phyloP scores from a whole-genome alignment of 1,284 basidiomycete species.

The Stereum hirsutum region DNA sequence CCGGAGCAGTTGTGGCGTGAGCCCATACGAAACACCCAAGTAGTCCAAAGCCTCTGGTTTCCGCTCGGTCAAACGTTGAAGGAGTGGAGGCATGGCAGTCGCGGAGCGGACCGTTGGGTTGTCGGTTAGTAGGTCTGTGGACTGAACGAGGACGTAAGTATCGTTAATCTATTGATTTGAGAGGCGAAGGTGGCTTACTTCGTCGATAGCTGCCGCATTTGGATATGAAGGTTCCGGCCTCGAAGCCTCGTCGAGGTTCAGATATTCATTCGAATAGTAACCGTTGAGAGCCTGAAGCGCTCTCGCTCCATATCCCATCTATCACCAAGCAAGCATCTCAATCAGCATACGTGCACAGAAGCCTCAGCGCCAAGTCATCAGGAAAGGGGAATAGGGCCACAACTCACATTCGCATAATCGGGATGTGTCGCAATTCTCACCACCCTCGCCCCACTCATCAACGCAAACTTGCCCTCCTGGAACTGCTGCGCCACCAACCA shows the following conservation, averaged over 20 bases:
- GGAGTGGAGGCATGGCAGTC: slow-evolving; percentile 83
- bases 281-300: slow-evolving; percentile 82
- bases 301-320: slow-evolving; percentile 98
- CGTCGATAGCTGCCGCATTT: slow-evolving; percentile 48
- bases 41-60: slow-evolving; percentile 92
- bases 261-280: slow-evolving; percentile 91
- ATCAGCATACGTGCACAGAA: slow-evolving; percentile 3
- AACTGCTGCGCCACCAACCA: slow-evolving; percentile 96
- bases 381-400: not conserved
- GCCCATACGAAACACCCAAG: slow-evolving; percentile 92
- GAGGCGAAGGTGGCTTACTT: slow-evolving; percentile 30
- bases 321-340: not conserved
- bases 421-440: slow-evolving; percentile 97
- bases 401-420: slow-evolving; percentile 78
- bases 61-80: slow-evolving; percentile 86
- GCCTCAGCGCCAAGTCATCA: not conserved
- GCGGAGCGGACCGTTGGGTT: slow-evolving; percentile 69
- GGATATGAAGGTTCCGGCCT: slow-evolving; percentile 53
- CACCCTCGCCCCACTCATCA: slow-evolving; percentile 84
- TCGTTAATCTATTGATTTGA: not conserved
- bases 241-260: slow-evolving; percentile 75
- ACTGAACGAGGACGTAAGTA: slow-evolving; percentile 15
- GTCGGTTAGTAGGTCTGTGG: slow-evolving; percentile 61
- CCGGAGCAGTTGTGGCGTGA: slow-evolving; percentile 83
- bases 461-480: slow-evolving; percentile 93